Evolutionary conservation across 1,284 basidiomycete species (phyloP).

Genomic region (Microbotryum violaceum): DNA sequence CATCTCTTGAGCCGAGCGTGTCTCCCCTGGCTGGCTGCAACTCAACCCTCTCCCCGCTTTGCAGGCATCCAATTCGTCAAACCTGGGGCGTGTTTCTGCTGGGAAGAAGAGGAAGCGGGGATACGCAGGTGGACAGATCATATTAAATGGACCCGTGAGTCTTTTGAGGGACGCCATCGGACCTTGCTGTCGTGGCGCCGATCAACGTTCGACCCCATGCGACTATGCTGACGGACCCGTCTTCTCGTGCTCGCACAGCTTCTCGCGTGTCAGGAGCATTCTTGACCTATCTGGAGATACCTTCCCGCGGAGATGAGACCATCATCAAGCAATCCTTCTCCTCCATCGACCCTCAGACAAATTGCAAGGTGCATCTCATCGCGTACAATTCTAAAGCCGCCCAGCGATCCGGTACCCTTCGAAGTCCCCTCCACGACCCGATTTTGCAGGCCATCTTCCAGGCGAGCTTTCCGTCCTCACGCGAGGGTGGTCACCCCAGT

Average conservation of each 20-base stretch:
- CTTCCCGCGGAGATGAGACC: conserved; percentile 23
- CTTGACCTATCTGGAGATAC: conserved; percentile 35
- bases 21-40: no score
- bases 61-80: conserved; percentile 32
- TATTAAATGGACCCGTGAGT: conserved; percentile 37
- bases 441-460: no score
- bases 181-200: no score
- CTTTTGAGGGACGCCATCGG: neutral
- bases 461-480: no score
- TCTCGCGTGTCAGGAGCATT: conserved; percentile 37
- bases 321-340: conserved; percentile 36
- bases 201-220: no score
- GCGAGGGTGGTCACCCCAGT: no score
- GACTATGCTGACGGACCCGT: neutral
- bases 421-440: conserved; percentile 9
- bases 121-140: conserved; percentile 37
- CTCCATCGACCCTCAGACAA: conserved; percentile 22
- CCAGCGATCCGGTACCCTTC: conserved; percentile 1
- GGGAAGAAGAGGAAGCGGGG: conserved; percentile 36
- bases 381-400: conserved; percentile 31
- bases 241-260: conserved; percentile 14
- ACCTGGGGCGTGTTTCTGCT: conserved; percentile 35
- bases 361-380: conserved; percentile 35
- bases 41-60: neutral
- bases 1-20: neutral